Conservation (phyloP, 2,329 filamentous ascomycete species). For the Penicillium sp. region DNA sequence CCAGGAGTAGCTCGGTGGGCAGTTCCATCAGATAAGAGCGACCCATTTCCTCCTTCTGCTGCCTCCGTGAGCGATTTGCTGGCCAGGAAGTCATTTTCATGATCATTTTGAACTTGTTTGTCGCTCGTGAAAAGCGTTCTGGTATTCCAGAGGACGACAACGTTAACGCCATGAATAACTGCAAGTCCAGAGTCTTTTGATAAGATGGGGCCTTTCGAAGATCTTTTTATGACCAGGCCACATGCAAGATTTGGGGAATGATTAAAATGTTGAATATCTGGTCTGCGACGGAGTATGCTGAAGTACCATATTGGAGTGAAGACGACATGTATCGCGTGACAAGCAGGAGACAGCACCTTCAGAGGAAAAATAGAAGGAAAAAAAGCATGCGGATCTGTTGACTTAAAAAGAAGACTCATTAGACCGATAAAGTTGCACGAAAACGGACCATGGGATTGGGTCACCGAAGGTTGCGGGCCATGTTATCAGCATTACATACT, state of each 20-base stretch:
- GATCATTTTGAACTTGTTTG: slow-evolving; percentile 28
- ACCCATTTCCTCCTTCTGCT: slow-evolving; percentile 13
- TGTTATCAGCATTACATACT: slow-evolving; percentile 36
- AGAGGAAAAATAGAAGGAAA: slow-evolving; percentile 5
- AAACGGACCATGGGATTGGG: slow-evolving; percentile 34
- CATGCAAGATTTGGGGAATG: slow-evolving; percentile 11
- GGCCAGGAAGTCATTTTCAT: slow-evolving; percentile 32
- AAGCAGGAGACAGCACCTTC: slow-evolving; percentile 10
- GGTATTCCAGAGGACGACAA: slow-evolving; percentile 24
- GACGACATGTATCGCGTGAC: slow-evolving; percentile 28
- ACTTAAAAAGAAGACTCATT: slow-evolving; percentile 26
- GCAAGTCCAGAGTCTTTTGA: slow-evolving; percentile 8
- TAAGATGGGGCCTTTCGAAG: slow-evolving; percentile 4
- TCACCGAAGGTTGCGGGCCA: slow-evolving; percentile 25
- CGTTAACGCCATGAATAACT: slow-evolving; percentile 18
- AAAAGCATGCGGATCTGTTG: slow-evolving; percentile 26
- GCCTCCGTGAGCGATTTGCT: slow-evolving; percentile 16
- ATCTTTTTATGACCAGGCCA: slow-evolving; percentile 9
- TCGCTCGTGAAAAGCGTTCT: slow-evolving; percentile 31
- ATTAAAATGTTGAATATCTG: slow-evolving; percentile 16
- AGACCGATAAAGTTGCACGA: slow-evolving; percentile 22
- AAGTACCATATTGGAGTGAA: slow-evolving; percentile 28
- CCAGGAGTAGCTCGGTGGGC: slow-evolving; percentile 38
- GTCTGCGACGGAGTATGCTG: slow-evolving; percentile 14
- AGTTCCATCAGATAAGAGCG: slow-evolving; percentile 38